These are phyloP conservation scores for Saccharomycopsis sp. DNA, from an alignment of 805 yeast species.

Conservation along the genomic window DNA sequence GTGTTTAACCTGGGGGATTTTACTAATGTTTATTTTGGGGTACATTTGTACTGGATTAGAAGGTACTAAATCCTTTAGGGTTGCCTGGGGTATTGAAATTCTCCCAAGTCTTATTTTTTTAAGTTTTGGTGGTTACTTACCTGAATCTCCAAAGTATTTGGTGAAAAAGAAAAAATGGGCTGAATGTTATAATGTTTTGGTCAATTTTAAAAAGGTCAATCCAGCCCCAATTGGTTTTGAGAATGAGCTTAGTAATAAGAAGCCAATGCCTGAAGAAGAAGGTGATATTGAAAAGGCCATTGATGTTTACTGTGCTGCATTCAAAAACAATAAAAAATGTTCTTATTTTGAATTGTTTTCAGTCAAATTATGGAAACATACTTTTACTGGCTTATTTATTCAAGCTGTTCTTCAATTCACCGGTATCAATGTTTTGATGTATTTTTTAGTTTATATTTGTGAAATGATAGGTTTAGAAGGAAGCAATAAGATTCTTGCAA, in stretches of 20 bases:
- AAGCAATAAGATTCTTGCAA: constrained; percentile 24
- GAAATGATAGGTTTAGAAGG: constrained; percentile 36
- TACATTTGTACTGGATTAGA: constrained; percentile 34
- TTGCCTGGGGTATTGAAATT: constrained; percentile 52
- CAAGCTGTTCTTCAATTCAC: constrained; percentile 37
- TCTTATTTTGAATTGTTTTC: constrained; percentile 6
- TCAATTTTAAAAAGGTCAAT: constrained; percentile 14
- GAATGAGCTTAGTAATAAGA: not conserved
- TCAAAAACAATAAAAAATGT: constrained; percentile 2
- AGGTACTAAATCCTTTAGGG: constrained; percentile 43
- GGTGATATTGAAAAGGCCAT: constrained; percentile 21
- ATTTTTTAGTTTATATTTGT: constrained; percentile 36
- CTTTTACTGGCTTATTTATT: constrained; percentile 28
- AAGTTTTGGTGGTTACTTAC: constrained; percentile 30
- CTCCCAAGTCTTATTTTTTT: constrained; percentile 37
- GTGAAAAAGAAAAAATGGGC: constrained; percentile 29
- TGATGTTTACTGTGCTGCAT: constrained; percentile 19
- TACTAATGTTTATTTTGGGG: constrained; percentile 42
- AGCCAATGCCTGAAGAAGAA: not conserved
- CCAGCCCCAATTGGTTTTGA: constrained; percentile 6
- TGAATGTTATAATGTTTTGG: constrained; percentile 26
- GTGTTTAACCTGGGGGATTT: constrained; percentile 47
- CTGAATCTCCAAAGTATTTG: constrained; percentile 55
- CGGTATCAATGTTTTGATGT: constrained; percentile 34
- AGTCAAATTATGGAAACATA: constrained; percentile 26